Evolutionary conservation across 352 stramenopile species (phyloP).

Genomic region (Pythium brassicae): DNA sequence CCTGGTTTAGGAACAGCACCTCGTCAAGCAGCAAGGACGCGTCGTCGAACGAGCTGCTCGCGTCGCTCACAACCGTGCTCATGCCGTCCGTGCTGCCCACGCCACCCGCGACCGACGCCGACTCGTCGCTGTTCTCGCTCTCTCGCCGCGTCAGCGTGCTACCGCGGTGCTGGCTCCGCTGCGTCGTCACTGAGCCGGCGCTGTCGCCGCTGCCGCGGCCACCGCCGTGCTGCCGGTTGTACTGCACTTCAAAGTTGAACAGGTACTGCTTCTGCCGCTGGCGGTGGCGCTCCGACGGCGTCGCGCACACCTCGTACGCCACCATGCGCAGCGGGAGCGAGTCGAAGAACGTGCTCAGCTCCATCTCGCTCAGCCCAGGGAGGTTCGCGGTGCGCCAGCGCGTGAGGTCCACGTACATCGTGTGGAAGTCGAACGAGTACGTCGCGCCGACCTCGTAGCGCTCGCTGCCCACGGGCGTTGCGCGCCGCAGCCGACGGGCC

Average conservation of each 20-base stretch:
- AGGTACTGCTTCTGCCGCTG: constrained; percentile 70
- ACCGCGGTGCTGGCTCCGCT: constrained; percentile 9
- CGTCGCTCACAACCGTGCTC: constrained; percentile 50
- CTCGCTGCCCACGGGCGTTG: constrained; percentile 49
- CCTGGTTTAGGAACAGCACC: constrained; percentile 29
- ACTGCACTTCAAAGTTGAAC: constrained; percentile 78
- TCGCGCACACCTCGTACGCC: constrained; percentile 47
- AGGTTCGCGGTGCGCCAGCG: constrained; percentile 81
- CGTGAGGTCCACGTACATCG: constrained; percentile 82
- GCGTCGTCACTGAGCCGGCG: neutral
- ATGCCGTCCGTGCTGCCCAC: constrained; percentile 12
- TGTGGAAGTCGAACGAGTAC: constrained; percentile 89
- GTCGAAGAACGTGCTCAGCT: constrained; percentile 77
- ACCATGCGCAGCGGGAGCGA: constrained; percentile 64
- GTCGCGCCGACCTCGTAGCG: constrained; percentile 52
- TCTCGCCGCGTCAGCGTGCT: constrained; percentile 6
- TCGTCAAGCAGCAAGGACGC: constrained; percentile 20
- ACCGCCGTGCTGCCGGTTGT: constrained; percentile 21
- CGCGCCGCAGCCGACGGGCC: constrained; percentile 27
- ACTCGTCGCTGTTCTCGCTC: constrained; percentile 9
- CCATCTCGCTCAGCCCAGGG: constrained; percentile 67
- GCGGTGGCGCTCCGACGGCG: constrained; percentile 28
- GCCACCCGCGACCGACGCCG: constrained; percentile 2
- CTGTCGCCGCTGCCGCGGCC: constrained; percentile 2
- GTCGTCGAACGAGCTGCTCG: constrained; percentile 47